phyloP scores from a whole-genome alignment of 257 asterid species.

The Misopates orontium region DNA sequence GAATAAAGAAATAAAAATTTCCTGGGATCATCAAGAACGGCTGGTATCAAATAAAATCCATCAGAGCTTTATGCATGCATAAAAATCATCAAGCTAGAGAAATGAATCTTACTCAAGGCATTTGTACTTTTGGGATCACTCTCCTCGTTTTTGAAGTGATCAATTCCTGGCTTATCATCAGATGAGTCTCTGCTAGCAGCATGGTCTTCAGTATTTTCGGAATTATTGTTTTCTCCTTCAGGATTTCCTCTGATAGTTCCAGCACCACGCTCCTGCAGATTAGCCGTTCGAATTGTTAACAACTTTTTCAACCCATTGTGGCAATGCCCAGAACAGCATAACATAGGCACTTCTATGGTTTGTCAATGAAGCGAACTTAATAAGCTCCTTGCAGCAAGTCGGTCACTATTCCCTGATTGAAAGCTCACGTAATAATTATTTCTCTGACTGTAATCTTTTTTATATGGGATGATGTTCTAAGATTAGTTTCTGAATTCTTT shows the following conservation, averaged over 20 bases:
- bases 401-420: neutral
- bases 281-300: slow-evolving; percentile 10
- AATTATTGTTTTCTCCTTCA: slow-evolving; percentile 36
- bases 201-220: slow-evolving; percentile 25
- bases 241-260: slow-evolving; percentile 42
- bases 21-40: too few relatives aligned
- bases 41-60: too few relatives aligned
- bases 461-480: slow-evolving; percentile 4
- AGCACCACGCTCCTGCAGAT: slow-evolving; percentile 48
- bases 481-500: slow-evolving; percentile 10
- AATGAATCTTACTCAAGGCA: slow-evolving; percentile 69
- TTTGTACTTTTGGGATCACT: slow-evolving; percentile 64
- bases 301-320: neutral
- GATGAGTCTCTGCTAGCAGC: slow-evolving; percentile 26
- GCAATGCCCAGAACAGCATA: slow-evolving; percentile 1
- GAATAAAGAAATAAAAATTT: too few relatives aligned
- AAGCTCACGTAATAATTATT: neutral
- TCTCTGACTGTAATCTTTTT: neutral
- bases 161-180: slow-evolving; percentile 58
- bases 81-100: neutral
- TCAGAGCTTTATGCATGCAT: neutral
- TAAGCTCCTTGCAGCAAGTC: slow-evolving; percentile 4
- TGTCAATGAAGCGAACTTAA: slow-evolving; percentile 1
- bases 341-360: slow-evolving; percentile 7
- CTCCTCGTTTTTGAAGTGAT: slow-evolving; percentile 75